Conservation (phyloP, 345 rosid genomes). For the Carallia brachiata region DNA sequence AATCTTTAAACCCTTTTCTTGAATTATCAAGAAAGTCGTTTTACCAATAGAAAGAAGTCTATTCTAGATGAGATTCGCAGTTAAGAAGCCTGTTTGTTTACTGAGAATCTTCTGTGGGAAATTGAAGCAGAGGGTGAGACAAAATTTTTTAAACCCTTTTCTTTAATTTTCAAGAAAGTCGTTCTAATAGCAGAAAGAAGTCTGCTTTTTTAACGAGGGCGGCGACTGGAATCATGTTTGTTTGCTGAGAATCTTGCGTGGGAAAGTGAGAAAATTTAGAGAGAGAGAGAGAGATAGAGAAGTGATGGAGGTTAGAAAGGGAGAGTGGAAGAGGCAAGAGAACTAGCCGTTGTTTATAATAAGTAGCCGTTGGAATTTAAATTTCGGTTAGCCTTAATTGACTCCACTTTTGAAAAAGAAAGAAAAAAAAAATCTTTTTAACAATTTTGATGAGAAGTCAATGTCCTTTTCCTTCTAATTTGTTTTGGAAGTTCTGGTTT, state of each 20-base stretch:
- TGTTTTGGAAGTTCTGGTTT: too few species aligned
- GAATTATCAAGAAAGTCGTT: not conserved
- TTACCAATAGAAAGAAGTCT: too few species aligned
- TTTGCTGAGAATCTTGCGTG: not conserved
- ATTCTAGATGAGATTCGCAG: too few species aligned
- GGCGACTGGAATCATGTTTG: not conserved
- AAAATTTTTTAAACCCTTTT: too few species aligned
- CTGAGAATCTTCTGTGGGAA: too few species aligned
- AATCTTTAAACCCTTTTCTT: not conserved
- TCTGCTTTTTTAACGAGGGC: not conserved
- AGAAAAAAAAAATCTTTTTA: too few species aligned
- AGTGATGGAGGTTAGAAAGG: not conserved
- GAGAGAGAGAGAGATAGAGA: constrained; percentile 14
- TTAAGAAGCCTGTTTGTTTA: too few species aligned
- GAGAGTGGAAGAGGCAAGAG: not conserved
- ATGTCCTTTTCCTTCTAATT: too few species aligned
- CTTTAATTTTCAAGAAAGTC: not conserved
- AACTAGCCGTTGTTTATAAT: constrained; percentile 25
- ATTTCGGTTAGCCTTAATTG: too few species aligned
- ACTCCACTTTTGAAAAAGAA: too few species aligned
- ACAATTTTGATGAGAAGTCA: too few species aligned
- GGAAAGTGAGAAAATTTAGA: not conserved
- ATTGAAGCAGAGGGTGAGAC: too few species aligned
- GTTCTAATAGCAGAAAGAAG: not conserved
- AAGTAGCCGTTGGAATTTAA: constrained; percentile 22